Evolutionary conservation across 73 alveolate genomes (phyloP).

Genomic region (Breviolum minutum): DNA sequence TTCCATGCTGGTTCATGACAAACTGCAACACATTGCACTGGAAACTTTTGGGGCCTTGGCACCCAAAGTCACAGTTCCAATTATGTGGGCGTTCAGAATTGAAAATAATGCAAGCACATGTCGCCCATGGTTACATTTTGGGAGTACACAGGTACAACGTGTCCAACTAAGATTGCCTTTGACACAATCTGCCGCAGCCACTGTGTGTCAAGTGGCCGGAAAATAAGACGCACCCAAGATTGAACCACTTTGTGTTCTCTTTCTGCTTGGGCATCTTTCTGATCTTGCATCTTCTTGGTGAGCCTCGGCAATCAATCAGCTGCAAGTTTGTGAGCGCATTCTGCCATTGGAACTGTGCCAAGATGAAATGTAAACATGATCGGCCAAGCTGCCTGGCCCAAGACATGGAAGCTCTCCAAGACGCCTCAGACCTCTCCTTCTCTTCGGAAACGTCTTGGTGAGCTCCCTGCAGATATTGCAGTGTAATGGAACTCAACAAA

Average conservation of each 20-base stretch:
- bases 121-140: too few relatives aligned
- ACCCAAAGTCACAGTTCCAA: background rate
- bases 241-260: slow-evolving; percentile 48
- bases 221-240: slow-evolving; percentile 48
- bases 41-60: background rate
- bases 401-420: slow-evolving; percentile 23
- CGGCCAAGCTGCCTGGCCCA: slow-evolving; percentile 47
- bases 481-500: too few relatives aligned
- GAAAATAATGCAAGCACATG: background rate
- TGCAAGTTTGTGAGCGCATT: background rate
- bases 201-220: background rate
- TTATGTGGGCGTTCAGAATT: background rate
- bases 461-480: slow-evolving; percentile 1
- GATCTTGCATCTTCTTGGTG: background rate
- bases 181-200: too few relatives aligned
- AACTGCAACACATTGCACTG: background rate
- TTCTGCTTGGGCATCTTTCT: slow-evolving; percentile 1
- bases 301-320: background rate
- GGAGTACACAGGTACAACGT: too few relatives aligned
- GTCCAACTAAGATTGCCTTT: too few relatives aligned
- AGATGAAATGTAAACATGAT: background rate
- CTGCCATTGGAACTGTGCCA: background rate
- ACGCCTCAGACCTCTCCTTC: background rate
- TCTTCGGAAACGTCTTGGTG: background rate
- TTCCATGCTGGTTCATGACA: background rate